Evolutionary conservation across 1,284 basidiomycete species (phyloP).

Genomic region (Meira miltonrushii): DNA sequence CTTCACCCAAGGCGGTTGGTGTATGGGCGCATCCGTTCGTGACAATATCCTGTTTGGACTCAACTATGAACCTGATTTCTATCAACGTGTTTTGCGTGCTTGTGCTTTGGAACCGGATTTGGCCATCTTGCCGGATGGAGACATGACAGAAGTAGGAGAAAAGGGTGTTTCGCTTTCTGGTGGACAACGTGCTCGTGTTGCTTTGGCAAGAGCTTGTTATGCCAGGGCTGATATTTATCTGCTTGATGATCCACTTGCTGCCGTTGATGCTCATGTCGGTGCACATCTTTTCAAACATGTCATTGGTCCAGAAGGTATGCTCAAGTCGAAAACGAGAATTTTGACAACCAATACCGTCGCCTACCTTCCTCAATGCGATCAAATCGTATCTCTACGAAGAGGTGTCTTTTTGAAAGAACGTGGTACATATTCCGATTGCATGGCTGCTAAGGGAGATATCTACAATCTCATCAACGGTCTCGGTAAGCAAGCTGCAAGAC

Average conservation of each 20-base stretch:
- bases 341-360: constrained; percentile 85
- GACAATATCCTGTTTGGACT: constrained; percentile 67
- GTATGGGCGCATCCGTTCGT: constrained; percentile 55
- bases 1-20: constrained; percentile 85
- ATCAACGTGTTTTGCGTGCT: constrained; percentile 58
- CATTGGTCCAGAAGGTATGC: constrained; percentile 78
- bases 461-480: constrained; percentile 67
- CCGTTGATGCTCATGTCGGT: constrained; percentile 64
- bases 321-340: constrained; percentile 74
- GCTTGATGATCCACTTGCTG: constrained; percentile 59
- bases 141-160: constrained; percentile 73
- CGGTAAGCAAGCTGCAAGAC: constrained; percentile 54
- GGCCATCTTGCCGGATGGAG: constrained; percentile 66
- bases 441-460: constrained; percentile 66
- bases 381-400: constrained; percentile 71
- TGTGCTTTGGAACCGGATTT: constrained; percentile 81
- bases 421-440: constrained; percentile 63
- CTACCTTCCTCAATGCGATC: constrained; percentile 74
- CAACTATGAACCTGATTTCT: constrained; percentile 67
- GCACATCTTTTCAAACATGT: constrained; percentile 66
- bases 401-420: constrained; percentile 74
- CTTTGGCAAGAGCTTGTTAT: constrained; percentile 55
- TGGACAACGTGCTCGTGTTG: constrained; percentile 71
- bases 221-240: constrained; percentile 63
- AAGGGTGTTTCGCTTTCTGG: constrained; percentile 62